Base-by-base conservation (phyloP, 139 green algal genomes). In the Astrephomene gubernaculifera region DNA sequence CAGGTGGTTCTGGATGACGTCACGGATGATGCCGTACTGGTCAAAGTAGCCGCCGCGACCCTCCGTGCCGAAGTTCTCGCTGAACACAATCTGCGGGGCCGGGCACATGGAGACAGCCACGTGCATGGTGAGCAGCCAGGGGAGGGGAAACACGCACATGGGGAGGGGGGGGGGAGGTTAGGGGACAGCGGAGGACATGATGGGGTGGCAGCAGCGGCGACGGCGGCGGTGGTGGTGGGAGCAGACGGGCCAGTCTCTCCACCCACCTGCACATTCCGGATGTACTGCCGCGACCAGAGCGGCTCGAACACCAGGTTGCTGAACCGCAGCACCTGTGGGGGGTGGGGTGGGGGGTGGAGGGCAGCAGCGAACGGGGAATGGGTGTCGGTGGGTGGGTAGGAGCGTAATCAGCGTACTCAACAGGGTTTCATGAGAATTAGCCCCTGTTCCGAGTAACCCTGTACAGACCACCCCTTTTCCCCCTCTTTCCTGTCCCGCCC, bases 1-100 rank as follows among this genome's bases (percentile, higher is more conserved):
- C 80, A 99, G 90, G 86, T 99, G 98, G 90, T 99, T 99, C 87
- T 99, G 97, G 86, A 99, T 99, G 81, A 99, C 98, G 89, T 99
- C 98, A 14, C 98, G 93, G 85, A 99, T 97, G 91, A 99, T 99
- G 90, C 97, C 97, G 87, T 99, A 99, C 85, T 98, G 89, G 92
- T 99, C 98, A 93, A 99, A 99, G 92, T 99, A 99, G 31, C 97
- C 97, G 29, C 97, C 97, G 19, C 97, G 92, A 5, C 97, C 97
- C 90, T 99, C 96, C 8, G 97, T 99, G 81, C 97, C 97, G 93
- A 99, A 99, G 89, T 99, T 92, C 88, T 99, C 97, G 53, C 87
- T 96, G 91, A 99, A 99, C 49, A 98, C 98, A 86, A 99, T 95
- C 94, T 99, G 96, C 75, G 98, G 93, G 81, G 95, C 96, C n/a